Conservation (phyloP, 2,329 filamentous ascomycete species). For the Stemphylium vesicarium region DNA sequence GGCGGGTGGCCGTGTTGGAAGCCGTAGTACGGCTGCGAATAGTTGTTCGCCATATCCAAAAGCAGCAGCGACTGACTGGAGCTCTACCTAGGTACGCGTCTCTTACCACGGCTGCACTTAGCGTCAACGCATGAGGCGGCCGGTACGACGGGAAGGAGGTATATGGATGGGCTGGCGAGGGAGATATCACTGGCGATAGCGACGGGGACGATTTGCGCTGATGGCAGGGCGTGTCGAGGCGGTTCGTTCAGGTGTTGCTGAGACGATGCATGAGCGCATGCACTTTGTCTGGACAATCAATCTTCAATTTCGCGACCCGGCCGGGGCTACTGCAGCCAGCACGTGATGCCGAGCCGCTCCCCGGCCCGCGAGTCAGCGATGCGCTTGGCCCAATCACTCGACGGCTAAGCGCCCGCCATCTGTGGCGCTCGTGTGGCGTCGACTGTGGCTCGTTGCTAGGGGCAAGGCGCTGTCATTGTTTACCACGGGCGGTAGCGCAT, state of each 20-base stretch:
- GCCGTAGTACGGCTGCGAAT: conserved; percentile 34
- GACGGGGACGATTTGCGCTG: neutral
- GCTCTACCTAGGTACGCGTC: conserved; percentile 19
- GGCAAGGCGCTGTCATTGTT: conserved; percentile 16
- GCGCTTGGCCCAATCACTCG: neutral
- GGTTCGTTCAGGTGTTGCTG: neutral
- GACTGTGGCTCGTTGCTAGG: conserved; percentile 18
- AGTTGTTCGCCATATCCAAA: conserved; percentile 40
- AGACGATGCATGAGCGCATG: neutral
- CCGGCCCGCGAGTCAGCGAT: neutral
- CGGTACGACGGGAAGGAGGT: neutral
- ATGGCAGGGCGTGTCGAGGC: conserved; percentile 10
- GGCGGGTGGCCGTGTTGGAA: conserved; percentile 31
- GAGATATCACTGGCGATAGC: neutral
- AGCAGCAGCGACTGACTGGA: conserved; percentile 8
- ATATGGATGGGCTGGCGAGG: neutral
- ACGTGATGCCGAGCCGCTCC: conserved; percentile 8
- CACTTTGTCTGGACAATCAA: neutral
- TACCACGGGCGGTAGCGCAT: conserved; percentile 15
- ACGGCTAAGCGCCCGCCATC: neutral
- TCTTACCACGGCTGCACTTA: conserved; percentile 17
- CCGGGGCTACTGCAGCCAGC: conserved; percentile 2
- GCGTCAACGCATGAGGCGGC: conserved; percentile 23
- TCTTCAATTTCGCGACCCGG: conserved; percentile 10
- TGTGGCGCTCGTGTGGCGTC: conserved; percentile 1